Base-by-base conservation (phyloP, 192 early-diverging fungal species). In the Entomortierella chlamydospora region DNA sequence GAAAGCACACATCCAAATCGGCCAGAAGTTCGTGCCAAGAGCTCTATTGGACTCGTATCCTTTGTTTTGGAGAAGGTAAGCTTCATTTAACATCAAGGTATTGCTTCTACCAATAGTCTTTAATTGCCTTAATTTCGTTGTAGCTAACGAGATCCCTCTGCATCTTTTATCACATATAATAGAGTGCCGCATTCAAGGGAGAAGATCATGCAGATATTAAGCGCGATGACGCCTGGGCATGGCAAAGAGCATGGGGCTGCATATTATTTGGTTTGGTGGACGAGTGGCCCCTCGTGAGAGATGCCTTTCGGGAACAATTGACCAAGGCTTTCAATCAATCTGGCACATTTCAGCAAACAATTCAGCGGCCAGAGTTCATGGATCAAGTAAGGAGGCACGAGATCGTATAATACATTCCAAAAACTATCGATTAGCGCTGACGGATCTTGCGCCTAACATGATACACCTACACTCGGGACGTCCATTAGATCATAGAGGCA, bases 21-120 rank as follows among this genome's bases (percentile, higher is more conserved):
- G 11, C 72, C 72, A 2, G 72, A 74, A 42, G n/a, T 64, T 13
- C 64, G 72, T 15, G 72, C 72, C 25, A 74, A 67, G 22, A 65
- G 57, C 42, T 74, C 72, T 2, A 61, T 74, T 6, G 72, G 50
- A 4, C 72, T 74, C 39, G 52, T 68, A 15, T 26, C 64, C 58
- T 13, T 74, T 74, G 58, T 65, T 9, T 6, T 30, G 5, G 57
- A 55, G 10, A 17, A 56, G 42, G 72, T 66, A 64, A 39, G 2
- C 10, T 11, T 11, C 23, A 10, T 22, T 15, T 23, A 7, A 23
- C 11, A 53, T 0, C 1, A 10, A 30, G 26, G 54, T 30, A 7
- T 56, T 29, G 54, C 22, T 17, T 25, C 52, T 18, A 53, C 17
- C 15, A 9, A 11, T 11, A 53, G 20, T 53, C 23, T n/a, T n/a